Evolutionary conservation across 345 rosid genomes (phyloP), one percentile per base, ranked within the genome.

Genomic region (Clausena lansium): DNA sequence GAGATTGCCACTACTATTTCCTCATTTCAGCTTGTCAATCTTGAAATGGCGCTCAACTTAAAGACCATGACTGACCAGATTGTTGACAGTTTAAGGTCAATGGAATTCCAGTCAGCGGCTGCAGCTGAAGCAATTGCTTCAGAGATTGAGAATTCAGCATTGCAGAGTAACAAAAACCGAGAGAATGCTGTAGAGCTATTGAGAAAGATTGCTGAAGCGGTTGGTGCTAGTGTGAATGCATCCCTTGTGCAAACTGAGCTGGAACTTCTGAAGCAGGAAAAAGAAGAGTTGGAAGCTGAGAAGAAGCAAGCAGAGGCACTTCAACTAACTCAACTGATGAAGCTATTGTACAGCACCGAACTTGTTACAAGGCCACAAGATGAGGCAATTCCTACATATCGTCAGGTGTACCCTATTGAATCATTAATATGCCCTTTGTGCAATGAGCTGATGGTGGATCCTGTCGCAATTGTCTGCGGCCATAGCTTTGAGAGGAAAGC

Each of bases 401-500:
- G 38, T 75, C 79, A 47, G 70, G 79, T 76, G 41, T 78, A 76
- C 79, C 87, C 78, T 0, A 71, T 84, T 14, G 83, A 28, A 73
- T 80, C 91, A 28, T 78, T 88, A 76, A 66, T 67, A 62, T 88
- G 91, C 77, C 85, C 88, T 4, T 64, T 88, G 71, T 78, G 82
- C 80, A 82, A 83, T 60, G 85, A 81, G 81, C 78, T 86, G 79
- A 85, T 88, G 91, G 50, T 45, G n/a, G 91, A 88, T 57, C 89
- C 89, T 0, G 91, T 86, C 1, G 88, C 88, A 2, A 77, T 86
- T 47, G 60, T 77, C 27, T 88, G 88, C 1, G 88, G 91, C 52
- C 89, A 85, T 74, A 86, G 91, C 82, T 88, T 88, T 70, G 88
- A 86, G 80, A 81, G 88, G 78, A 66, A 76, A 76, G 91, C 91